phyloP scores from a whole-genome alignment of 1,139 yeast genomes.

The Suhomyces guaymorum region DNA sequence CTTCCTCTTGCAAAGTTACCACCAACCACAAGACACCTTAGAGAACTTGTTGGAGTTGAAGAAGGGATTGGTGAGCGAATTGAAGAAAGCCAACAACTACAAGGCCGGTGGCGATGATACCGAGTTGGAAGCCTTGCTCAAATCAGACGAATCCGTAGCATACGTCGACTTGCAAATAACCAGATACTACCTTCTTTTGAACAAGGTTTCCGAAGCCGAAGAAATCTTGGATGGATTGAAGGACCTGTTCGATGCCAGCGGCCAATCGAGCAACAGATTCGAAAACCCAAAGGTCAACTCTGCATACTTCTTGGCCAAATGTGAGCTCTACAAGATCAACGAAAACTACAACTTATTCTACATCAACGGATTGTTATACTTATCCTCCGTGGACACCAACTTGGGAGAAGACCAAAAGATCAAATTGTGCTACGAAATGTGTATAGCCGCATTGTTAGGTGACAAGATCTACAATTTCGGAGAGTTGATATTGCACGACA shows the following conservation, averaged over 20 bases:
- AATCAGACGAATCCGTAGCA: conserved; percentile 47
- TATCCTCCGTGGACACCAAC: conserved; percentile 50
- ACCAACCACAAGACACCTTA: conserved; percentile 53
- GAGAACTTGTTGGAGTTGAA: conserved; percentile 57
- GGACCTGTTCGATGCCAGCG: conserved; percentile 37
- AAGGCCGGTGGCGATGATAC: conserved; percentile 29
- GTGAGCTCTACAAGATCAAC: conserved; percentile 72
- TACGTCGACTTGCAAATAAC: conserved; percentile 79
- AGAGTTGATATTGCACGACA: conserved; percentile 87
- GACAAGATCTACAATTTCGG: conserved; percentile 95
- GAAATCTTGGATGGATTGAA: conserved; percentile 65
- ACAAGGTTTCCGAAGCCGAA: conserved; percentile 64
- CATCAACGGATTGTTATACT: conserved; percentile 55
- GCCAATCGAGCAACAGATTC: conserved; percentile 40
- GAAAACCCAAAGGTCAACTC: conserved; percentile 74
- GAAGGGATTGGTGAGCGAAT: conserved; percentile 44
- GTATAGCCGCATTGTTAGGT: conserved; percentile 87
- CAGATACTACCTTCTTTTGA: conserved; percentile 60
- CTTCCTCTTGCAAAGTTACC: conserved; percentile 58
- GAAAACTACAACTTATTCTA: conserved; percentile 82
- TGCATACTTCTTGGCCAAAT: conserved; percentile 77
- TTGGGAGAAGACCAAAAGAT: conserved; percentile 23
- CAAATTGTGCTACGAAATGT: conserved; percentile 71
- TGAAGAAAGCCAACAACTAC: conserved; percentile 27
- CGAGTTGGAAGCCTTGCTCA: conserved; percentile 39